phyloP scores from a whole-genome alignment of 148 eudicot genomes.

The Nyssa sinensis region DNA sequence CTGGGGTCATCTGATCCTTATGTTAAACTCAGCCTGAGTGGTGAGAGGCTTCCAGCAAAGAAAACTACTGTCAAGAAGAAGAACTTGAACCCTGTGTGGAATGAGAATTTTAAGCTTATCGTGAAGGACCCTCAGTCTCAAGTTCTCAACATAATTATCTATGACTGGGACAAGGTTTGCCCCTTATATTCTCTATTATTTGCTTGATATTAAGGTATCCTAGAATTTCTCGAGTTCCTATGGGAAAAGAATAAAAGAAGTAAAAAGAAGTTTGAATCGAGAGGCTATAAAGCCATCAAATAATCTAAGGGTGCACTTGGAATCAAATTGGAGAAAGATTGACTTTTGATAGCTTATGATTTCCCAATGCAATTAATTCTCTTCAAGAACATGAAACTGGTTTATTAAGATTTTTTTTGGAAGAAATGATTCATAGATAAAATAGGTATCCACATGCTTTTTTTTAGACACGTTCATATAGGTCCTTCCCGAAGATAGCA shows the following conservation, averaged over 20 bases:
- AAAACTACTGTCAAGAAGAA: slow-evolving; percentile 72
- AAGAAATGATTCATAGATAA: background rate
- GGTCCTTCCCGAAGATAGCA: too few relatives aligned
- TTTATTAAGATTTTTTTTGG: too few relatives aligned
- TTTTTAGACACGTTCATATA: background rate
- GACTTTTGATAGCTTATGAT: background rate
- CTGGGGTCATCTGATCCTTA: slow-evolving; percentile 93
- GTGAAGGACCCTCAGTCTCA: slow-evolving; percentile 86
- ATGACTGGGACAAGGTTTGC: slow-evolving; percentile 85
- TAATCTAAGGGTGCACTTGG: background rate
- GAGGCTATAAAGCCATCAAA: background rate
- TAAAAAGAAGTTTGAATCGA: background rate
- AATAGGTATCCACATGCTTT: background rate
- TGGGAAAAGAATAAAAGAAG: background rate
- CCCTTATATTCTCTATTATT: background rate
- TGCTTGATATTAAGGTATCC: background rate
- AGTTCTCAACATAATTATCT: slow-evolving; percentile 61
- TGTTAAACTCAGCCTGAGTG: slow-evolving; percentile 73
- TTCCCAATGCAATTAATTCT: background rate
- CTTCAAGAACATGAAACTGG: background rate
- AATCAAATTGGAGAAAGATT: background rate
- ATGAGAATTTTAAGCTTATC: slow-evolving; percentile 72
- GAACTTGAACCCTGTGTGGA: slow-evolving; percentile 89
- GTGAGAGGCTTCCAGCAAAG: slow-evolving; percentile 61
- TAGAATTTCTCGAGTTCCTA: background rate